Base-by-base conservation (phyloP, 202 grass and related monocot species). In the Dendrocalamus latiflorus region DNA sequence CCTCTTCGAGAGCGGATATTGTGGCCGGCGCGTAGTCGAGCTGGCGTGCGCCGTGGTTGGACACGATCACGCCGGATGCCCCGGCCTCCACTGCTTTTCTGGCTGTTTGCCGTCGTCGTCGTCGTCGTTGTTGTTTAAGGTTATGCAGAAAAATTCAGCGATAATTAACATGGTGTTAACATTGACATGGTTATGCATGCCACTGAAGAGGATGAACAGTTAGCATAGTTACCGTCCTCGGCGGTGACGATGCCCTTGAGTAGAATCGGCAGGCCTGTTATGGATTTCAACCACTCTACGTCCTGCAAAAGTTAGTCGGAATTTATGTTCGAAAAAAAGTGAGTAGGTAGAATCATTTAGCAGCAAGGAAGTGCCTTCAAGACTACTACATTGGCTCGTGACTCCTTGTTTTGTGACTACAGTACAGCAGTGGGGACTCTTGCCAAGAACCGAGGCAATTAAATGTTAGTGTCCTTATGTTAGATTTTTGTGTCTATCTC, bases 241-340 rank as follows among this genome's bases (percentile, higher is more conserved):
- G n/a, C n/a, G n/a, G n/a, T n/a, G 59, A 97, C 21, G n/a, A 94
- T 91, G 82, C 95, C 95, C 83, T 97, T 97, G 18, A 94, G 59
- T 21, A 94, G 41, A 78, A 93, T 88, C 6, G 95, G 90, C 84
- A 97, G 82, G 65, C 76, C 83, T 57, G 95, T 93, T 53, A 98
- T 94, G 58, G 90, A 91, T 89, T 91, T 94, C 45, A 94, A 76
- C 95, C 92, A 94, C 79, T 91, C 79, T 64, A 94, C 72, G 43
- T 98, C 92, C 92, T 93, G 76, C n/a, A 81, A 15, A 61, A 61
- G 24, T 59, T 2, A 59, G 22, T 59, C 22, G 6, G 56, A 26
- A 59, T 59, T 59, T 26, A 59, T 14, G 56, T 13, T 13, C 22
- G 4, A 28, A 26, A 24, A 53, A 75, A 8, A 36, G 6, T 17